Evolutionary conservation across 2,329 filamentous ascomycete genomes (phyloP).

Genomic region (Penicillium sp.): DNA sequence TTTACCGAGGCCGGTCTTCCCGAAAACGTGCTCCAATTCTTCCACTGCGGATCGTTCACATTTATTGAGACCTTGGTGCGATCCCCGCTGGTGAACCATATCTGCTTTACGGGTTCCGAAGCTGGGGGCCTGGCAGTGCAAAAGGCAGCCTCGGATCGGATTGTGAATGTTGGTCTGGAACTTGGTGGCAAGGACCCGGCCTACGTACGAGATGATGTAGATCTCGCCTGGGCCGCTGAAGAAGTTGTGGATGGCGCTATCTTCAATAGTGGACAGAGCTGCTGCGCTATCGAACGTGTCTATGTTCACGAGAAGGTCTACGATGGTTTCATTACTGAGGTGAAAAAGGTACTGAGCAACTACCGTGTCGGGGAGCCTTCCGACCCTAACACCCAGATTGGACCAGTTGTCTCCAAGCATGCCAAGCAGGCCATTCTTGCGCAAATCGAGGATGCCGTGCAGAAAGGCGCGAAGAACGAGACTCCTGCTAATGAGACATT

Average conservation of each 20-base stretch:
- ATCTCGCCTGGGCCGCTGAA: slow-evolving; percentile 84
- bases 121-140: slow-evolving; percentile 83
- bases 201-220: slow-evolving; percentile 81
- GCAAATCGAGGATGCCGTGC: slow-evolving; percentile 78
- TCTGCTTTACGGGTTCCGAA: slow-evolving; percentile 94
- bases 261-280: slow-evolving; percentile 98
- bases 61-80: slow-evolving; percentile 76
- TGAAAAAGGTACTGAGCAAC: slow-evolving; percentile 73
- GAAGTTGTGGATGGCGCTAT: slow-evolving; percentile 95
- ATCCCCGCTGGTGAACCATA: slow-evolving; percentile 70
- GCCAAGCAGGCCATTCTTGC: slow-evolving; percentile 72
- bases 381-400: slow-evolving; percentile 74
- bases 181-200: slow-evolving; percentile 94
- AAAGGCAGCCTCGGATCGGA: slow-evolving; percentile 75
- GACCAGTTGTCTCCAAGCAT: slow-evolving; percentile 80
- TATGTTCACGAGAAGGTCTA: slow-evolving; percentile 86
- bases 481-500: slow-evolving; percentile 83
- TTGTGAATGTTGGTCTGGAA: slow-evolving; percentile 84
- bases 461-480: slow-evolving; percentile 77
- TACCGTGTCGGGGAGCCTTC: slow-evolving; percentile 89
- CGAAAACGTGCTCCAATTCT: slow-evolving; percentile 80
- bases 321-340: slow-evolving; percentile 74
- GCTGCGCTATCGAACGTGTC: slow-evolving; percentile 86
- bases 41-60: slow-evolving; percentile 78
- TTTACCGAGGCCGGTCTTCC: slow-evolving; percentile 81